phyloP scores from a whole-genome alignment of 2,329 filamentous ascomycete genomes.

The Penicillium expansum region DNA sequence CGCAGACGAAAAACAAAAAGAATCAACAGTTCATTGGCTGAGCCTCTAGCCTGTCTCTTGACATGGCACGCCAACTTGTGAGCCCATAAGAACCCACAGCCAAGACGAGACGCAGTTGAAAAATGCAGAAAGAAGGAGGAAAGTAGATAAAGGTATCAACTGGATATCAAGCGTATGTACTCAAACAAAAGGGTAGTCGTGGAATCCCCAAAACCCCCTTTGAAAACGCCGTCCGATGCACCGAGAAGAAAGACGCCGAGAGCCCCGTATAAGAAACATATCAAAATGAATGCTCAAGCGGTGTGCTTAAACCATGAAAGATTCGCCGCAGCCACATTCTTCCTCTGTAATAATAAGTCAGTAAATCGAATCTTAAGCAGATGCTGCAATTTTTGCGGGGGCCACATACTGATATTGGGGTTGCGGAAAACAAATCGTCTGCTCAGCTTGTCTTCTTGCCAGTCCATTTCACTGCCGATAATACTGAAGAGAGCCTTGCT shows the following conservation, averaged over 20 bases:
- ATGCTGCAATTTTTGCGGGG: neutral
- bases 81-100: neutral
- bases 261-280: slow-evolving; percentile 15
- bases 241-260: slow-evolving; percentile 24
- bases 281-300: slow-evolving; percentile 6
- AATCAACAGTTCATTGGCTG: neutral
- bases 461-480: slow-evolving; percentile 98
- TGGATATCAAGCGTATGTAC: slow-evolving; percentile 28
- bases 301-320: slow-evolving; percentile 70
- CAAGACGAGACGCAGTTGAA: neutral
- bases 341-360: slow-evolving; percentile 65
- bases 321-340: slow-evolving; percentile 93
- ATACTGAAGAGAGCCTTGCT: slow-evolving; percentile 98
- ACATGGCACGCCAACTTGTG: neutral
- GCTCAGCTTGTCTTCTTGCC: slow-evolving; percentile 92
- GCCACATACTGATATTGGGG: slow-evolving; percentile 89
- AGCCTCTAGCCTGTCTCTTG: slow-evolving; percentile 2
- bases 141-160: slow-evolving; percentile 15
- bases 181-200: slow-evolving; percentile 15
- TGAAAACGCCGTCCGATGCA: slow-evolving; percentile 41
- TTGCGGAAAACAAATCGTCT: slow-evolving; percentile 92
- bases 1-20: neutral
- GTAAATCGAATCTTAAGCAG: slow-evolving; percentile 7
- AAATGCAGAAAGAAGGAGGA: slow-evolving; percentile 1
- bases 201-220: slow-evolving; percentile 3